phyloP scores from a whole-genome alignment of 176 grass and related monocot species.

The Alopecurus myosuroides region DNA sequence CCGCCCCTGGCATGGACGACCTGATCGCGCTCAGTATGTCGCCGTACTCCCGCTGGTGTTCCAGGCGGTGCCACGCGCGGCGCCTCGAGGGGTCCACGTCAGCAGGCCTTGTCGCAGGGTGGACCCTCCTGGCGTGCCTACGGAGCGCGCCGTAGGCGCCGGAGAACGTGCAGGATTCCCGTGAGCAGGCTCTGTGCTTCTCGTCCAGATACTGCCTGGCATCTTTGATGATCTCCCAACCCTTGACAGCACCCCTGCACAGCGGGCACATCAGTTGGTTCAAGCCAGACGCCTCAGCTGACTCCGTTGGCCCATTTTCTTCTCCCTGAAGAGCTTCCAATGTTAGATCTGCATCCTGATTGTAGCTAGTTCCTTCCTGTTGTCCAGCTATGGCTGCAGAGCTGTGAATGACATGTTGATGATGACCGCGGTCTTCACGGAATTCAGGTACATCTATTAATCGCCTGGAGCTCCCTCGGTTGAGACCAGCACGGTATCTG shows the following conservation, averaged over 20 bases:
- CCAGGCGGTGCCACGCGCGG: slow-evolving; percentile 56
- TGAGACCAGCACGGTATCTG: slow-evolving; percentile 16
- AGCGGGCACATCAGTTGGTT: slow-evolving; percentile 61
- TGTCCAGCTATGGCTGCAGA: neutral
- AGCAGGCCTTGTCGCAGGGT: slow-evolving; percentile 61
- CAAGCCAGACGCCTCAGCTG: slow-evolving; percentile 23
- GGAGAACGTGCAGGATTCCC: slow-evolving; percentile 58
- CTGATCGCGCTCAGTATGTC: slow-evolving; percentile 82
- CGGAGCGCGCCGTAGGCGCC: slow-evolving; percentile 69
- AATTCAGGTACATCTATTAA: slow-evolving; percentile 26
- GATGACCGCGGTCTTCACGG: slow-evolving; percentile 18
- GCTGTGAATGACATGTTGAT: slow-evolving; percentile 23
- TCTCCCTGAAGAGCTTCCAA: slow-evolving; percentile 32
- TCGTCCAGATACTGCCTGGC: slow-evolving; percentile 65
- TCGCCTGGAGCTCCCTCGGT: slow-evolving; percentile 4
- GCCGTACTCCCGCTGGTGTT: slow-evolving; percentile 69
- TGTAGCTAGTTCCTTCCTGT: slow-evolving; percentile 34
- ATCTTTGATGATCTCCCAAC: slow-evolving; percentile 66
- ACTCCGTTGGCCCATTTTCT: slow-evolving; percentile 14
- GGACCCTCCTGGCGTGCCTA: slow-evolving; percentile 64
- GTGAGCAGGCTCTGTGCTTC: slow-evolving; percentile 61
- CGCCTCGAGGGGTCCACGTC: slow-evolving; percentile 67
- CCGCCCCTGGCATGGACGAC: slow-evolving; percentile 66
- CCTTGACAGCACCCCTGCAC: slow-evolving; percentile 53
- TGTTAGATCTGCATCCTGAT: slow-evolving; percentile 24